These are phyloP conservation scores for Vigna hirtella DNA, from an alignment of 306 rosid species.

Conservation along the genomic window DNA sequence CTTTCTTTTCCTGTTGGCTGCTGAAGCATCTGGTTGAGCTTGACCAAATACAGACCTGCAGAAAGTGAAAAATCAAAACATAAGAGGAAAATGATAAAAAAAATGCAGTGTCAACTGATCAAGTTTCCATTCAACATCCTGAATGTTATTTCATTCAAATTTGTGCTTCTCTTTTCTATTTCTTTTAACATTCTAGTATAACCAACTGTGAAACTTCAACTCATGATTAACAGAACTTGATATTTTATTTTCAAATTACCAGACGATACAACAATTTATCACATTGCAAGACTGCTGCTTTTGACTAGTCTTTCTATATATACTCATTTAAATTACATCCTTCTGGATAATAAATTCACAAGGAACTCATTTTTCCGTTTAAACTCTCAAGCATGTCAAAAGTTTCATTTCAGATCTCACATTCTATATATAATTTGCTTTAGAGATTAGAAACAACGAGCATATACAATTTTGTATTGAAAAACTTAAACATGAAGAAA, in stretches of 20 bases:
- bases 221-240: background rate
- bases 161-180: slow-evolving; percentile 8
- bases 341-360: background rate
- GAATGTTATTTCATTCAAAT: slow-evolving; percentile 14
- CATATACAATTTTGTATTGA: background rate
- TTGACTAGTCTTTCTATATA: background rate
- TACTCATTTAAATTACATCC: background rate
- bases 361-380: slow-evolving; percentile 1
- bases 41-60: slow-evolving; percentile 89
- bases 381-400: background rate
- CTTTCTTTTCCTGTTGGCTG: slow-evolving; percentile 67
- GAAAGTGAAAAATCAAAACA: slow-evolving; percentile 35
- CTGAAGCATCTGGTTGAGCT: slow-evolving; percentile 58
- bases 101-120: slow-evolving; percentile 14
- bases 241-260: background rate
- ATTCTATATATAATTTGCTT: no score
- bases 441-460: background rate
- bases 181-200: slow-evolving; percentile 3
- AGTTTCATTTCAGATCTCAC: no score
- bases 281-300: background rate
- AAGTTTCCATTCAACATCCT: slow-evolving; percentile 29
- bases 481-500: slow-evolving; percentile 2
- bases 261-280: background rate
- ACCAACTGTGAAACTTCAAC: slow-evolving; percentile 9
- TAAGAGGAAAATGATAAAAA: slow-evolving; percentile 7